Base-by-base conservation (phyloP, 768 basidiomycete genomes). In the Xerocomellus amylosporus region DNA sequence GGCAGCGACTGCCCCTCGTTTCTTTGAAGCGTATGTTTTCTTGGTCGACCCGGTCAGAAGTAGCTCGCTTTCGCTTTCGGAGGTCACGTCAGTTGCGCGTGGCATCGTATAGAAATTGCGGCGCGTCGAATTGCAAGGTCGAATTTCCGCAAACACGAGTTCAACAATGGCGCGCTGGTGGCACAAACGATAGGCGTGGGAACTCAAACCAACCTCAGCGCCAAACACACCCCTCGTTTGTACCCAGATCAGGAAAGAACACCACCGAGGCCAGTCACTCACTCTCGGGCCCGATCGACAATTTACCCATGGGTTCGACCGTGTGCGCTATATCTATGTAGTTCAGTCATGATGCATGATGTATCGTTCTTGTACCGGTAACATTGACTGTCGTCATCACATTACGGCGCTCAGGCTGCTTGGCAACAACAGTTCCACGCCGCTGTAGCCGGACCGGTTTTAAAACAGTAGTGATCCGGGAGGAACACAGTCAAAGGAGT, bases 21-120 rank as follows among this genome's bases (percentile, higher is more conserved):
- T 72, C 65, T 73, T 71, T 15, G 59, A 31, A 2, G 67, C 47
- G 30, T 71, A 69, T 1, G 62, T 69, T 34, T 62, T 72, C 58
- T 58, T 69, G 2, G 58, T 63, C 2, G 59, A 61, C 14, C 69
- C 70, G 0, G 56, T 4, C 19, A 42, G 65, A 20, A 65, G 15
- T 10, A 1, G 55, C 13, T 64, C 69, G 12, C 4, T 12, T 15
- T 72, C 69, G 55, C 63, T 64, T 22, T 72, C 69, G 4, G 71
- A 67, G 1, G 55, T 60, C 1, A 44, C n/a, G n/a, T 66, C 64
- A 12, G 44, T n/a, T 5, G 26, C 54, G 53, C 53, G 63, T 22
- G 69, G 59, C 71, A 72, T 71, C 5, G 51, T 55, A 22, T 28
- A 14, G 19, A 13, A 49, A 15, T 49, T 9, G 37, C 14, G 40